Base-by-base conservation (phyloP, 2,329 filamentous ascomycete genomes). In the Pseudovirgaria hyperparasitica region DNA sequence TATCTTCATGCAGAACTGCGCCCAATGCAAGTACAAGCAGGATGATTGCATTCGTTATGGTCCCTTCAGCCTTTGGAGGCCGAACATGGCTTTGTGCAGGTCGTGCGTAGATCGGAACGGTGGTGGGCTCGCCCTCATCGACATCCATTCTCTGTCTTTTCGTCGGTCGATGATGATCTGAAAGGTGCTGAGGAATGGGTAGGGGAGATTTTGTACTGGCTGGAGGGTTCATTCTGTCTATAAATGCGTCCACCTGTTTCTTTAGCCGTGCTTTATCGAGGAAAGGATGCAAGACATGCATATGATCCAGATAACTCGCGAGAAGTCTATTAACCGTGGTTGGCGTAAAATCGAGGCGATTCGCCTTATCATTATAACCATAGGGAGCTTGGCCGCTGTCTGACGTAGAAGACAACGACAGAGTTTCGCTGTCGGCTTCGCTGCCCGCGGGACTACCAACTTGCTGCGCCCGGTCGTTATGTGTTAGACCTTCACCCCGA, bases 41-140 rank as follows among this genome's bases (percentile, higher is more conserved):
- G 2, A 94, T 71, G 20, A 96, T 65, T 0, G 85, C 85, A 39
- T 82, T 92, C n/a, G n/a, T n/a, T n/a, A n/a, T n/a, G n/a, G n/a
- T n/a, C n/a, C n/a, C n/a, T n/a, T n/a, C n/a, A n/a, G n/a, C n/a
- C n/a, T n/a, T n/a, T n/a, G n/a, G n/a, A n/a, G n/a, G n/a, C n/a
- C n/a, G n/a, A n/a, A n/a, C n/a, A n/a, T n/a, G n/a, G n/a, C n/a
- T n/a, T n/a, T n/a, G n/a, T n/a, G n/a, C n/a, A n/a, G n/a, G n/a
- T n/a, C n/a, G n/a, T n/a, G n/a, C n/a, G n/a, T n/a, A n/a, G n/a
- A n/a, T n/a, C n/a, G n/a, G n/a, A n/a, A n/a, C n/a, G n/a, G n/a
- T n/a, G n/a, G n/a, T n/a, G n/a, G n/a, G n/a, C n/a, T n/a, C n/a
- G n/a, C n/a, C n/a, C n/a, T n/a, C n/a, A n/a, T n/a, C n/a, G n/a